These are phyloP conservation scores for Reutealis trisperma DNA, from an alignment of 345 rosid genomes.

Conservation along the genomic window DNA sequence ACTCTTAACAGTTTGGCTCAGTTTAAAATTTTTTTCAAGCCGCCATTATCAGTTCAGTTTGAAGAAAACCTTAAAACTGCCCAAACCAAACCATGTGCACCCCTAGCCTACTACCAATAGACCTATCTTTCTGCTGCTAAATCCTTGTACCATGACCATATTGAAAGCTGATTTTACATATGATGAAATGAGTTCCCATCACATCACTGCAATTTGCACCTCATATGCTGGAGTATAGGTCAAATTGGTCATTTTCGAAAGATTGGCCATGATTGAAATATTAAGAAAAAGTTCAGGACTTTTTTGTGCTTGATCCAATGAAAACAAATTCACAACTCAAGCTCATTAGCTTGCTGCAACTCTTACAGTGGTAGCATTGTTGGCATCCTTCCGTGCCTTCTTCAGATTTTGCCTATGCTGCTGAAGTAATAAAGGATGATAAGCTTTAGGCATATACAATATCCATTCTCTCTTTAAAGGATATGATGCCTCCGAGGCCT, in stretches of 20 bases:
- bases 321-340: slow-evolving; percentile 1
- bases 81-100: too few relatives aligned
- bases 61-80: too few relatives aligned
- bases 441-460: slow-evolving; percentile 74
- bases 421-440: slow-evolving; percentile 86
- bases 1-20: too few relatives aligned
- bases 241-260: neutral
- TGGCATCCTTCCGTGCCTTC: slow-evolving; percentile 50
- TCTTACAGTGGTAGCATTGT: slow-evolving; percentile 50
- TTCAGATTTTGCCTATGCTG: slow-evolving; percentile 65
- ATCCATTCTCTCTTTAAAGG: slow-evolving; percentile 56
- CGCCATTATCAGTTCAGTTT: too few relatives aligned
- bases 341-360: slow-evolving; percentile 26
- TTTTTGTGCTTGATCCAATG: too few relatives aligned
- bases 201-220: neutral
- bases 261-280: neutral
- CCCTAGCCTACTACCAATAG: neutral
- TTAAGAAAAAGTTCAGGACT: neutral
- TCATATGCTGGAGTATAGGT: neutral
- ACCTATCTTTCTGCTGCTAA: neutral
- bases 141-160: neutral
- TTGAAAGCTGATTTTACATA: neutral
- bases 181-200: neutral
- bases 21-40: too few relatives aligned
- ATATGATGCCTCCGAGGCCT: slow-evolving; percentile 33